phyloP scores from a whole-genome alignment of 768 basidiomycete species.

The Amanita subjunquillea region DNA sequence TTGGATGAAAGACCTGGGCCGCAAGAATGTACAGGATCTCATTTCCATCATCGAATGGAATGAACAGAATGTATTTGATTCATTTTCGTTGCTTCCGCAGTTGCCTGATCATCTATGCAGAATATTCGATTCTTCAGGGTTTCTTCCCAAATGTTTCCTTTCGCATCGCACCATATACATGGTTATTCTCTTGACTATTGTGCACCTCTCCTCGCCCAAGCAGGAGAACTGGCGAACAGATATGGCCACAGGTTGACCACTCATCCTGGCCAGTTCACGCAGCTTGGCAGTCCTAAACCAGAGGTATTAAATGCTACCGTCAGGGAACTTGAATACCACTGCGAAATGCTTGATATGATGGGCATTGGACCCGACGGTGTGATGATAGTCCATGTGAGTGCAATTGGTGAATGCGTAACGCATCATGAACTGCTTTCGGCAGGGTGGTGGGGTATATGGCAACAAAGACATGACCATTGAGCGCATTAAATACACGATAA shows the following conservation, averaged over 20 bases:
- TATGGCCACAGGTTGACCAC: slow-evolving; percentile 74
- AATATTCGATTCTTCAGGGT: slow-evolving; percentile 81
- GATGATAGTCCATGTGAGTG: slow-evolving; percentile 71
- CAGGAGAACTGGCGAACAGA: slow-evolving; percentile 57
- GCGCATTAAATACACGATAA: slow-evolving; percentile 66
- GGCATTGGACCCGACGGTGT: slow-evolving; percentile 75
- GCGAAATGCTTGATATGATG: slow-evolving; percentile 82
- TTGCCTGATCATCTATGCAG: slow-evolving; percentile 16
- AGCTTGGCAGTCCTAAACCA: slow-evolving; percentile 69
- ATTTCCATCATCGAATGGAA: slow-evolving; percentile 82
- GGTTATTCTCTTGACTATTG: slow-evolving; percentile 82
- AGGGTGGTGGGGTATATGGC: slow-evolving; percentile 77
- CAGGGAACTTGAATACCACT: slow-evolving; percentile 78
- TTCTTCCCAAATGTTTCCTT: slow-evolving; percentile 91
- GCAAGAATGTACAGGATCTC: slow-evolving; percentile 66
- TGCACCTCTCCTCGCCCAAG: slow-evolving; percentile 36
- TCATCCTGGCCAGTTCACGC: slow-evolving; percentile 85
- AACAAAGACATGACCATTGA: slow-evolving; percentile 65
- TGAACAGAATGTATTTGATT: slow-evolving; percentile 52
- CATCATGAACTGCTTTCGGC: slow-evolving; percentile 5
- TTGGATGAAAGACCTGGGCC: slow-evolving; percentile 72
- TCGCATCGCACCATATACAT: slow-evolving; percentile 70
- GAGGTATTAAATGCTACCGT: slow-evolving; percentile 68
- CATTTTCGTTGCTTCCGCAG: neutral
- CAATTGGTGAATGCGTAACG: neutral